phyloP scores from a whole-genome alignment of 1,284 basidiomycete genomes.

The Apiotrichum domesticum region DNA sequence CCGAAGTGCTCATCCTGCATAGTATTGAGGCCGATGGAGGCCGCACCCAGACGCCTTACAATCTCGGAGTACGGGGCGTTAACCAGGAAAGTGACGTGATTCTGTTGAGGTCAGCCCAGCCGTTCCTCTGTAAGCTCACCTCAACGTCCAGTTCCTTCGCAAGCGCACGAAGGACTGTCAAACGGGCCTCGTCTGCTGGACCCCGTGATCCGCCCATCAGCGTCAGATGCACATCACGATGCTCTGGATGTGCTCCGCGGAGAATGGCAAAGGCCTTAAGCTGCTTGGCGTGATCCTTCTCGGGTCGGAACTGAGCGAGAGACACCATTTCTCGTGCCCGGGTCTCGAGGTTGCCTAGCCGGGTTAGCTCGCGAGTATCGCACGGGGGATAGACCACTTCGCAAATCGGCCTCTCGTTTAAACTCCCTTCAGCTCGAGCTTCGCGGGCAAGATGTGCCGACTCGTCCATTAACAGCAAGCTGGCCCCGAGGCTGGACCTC shows the following conservation, averaged over 20 bases:
- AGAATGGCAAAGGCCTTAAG: slow-evolving; percentile 64
- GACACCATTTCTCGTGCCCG: slow-evolving; percentile 69
- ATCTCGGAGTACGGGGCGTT: slow-evolving; percentile 75
- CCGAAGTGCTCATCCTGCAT: slow-evolving; percentile 99
- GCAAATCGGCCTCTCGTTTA: slow-evolving; percentile 21
- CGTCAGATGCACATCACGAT: slow-evolving; percentile 26
- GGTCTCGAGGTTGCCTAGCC: slow-evolving; percentile 55
- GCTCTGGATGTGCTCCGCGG: slow-evolving; percentile 58
- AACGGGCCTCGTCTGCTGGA: slow-evolving; percentile 63
- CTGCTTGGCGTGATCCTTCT: slow-evolving; percentile 88
- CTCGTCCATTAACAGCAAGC: slow-evolving; percentile 36
- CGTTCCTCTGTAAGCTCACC: slow-evolving; percentile 46
- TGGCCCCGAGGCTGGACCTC: slow-evolving; percentile 22
- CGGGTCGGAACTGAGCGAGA: slow-evolving; percentile 92
- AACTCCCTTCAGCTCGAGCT: slow-evolving; percentile 17
- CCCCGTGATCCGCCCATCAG: slow-evolving; percentile 82
- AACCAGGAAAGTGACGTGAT: slow-evolving; percentile 68
- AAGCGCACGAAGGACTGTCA: slow-evolving; percentile 58
- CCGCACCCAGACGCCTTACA: slow-evolving; percentile 60
- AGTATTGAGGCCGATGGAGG: slow-evolving; percentile 84
- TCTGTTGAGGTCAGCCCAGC: slow-evolving; percentile 46
- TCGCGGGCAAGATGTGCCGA: neutral
- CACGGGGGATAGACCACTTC: slow-evolving; percentile 84
- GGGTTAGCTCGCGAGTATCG: slow-evolving; percentile 68
- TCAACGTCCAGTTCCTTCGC: slow-evolving; percentile 61